Evolutionary conservation across 2,329 filamentous ascomycete species (phyloP), one percentile per base, ranked within the genome.

Genomic region (Cryphonectria carpinicola): DNA sequence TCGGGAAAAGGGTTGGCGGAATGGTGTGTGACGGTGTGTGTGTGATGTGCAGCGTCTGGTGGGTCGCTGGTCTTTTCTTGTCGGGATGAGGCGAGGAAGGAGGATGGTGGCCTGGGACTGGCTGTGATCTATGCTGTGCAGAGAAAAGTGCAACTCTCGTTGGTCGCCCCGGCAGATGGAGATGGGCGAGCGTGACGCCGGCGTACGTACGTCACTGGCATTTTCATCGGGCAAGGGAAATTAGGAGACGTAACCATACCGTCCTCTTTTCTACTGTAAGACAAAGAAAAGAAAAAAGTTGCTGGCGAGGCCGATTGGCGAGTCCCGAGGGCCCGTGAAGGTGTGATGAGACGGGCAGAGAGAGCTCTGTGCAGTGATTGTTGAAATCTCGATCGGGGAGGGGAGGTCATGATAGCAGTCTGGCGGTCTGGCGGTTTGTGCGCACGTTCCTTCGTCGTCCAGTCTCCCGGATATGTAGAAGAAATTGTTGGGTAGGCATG

Each of bases 251-350:
- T 60, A 32, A 22, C 17, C 19, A 22, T 11, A 22, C 32, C n/a
- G 13, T 25, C 3, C 3, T 32, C 28, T 22, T 39, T 4, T 19
- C 22, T 39, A 32, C 8, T 35, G 25, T 7, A 60, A 17, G 56
- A 22, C 56, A 1, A 60, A 14, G 2, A 32, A 60, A 10, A 35
- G 17, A 60, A 60, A 28, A 58, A 62, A 14, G n/a, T 35, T 35
- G 54, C 54, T 58, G 54, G 54, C 54, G 54, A 58, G 54, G 13
- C 54, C 54, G 25, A 35, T 58, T 58, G 54, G 54, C 54, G 54
- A 58, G 54, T 22, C 17, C 54, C 54, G 14, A 28, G 17, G 43
- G 4, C 54, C 54, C 54, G 54, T 32, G 14, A 32, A 28, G 54
- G 25, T 58, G 28, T 32, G 28, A 17, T 58, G 54, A 17, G 25